Base-by-base conservation (phyloP, 1,284 basidiomycete species). In the Xerocomus minutiporus region DNA sequence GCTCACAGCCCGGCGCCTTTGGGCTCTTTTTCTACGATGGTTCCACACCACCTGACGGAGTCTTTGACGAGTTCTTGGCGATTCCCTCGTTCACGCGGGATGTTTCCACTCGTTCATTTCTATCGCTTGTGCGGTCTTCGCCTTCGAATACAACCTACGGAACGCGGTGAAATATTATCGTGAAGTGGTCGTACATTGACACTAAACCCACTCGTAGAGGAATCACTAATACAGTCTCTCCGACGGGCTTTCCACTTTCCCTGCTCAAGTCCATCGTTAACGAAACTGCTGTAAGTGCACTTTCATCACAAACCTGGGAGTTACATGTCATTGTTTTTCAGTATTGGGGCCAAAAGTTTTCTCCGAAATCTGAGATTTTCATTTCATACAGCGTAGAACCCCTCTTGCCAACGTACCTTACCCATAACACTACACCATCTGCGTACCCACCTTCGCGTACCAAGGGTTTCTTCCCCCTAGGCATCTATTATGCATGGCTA, bases 321-420 rank as follows among this genome's bases (percentile, higher is more conserved):
- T 25, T 25, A 25, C 25, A 25, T 25, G 6, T 25, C 25, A 6
- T 25, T 25, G 25, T 25, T 25, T 25, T 25, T 6, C 25, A 25
- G 25, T 25, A 25, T 25, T 25, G 25, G 25, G 25, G 25, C 25
- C 25, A 25, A 25, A 25, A 25, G 6, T 6, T 25, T 25, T 25
- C 25, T 25, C 25, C 25, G 25, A 25, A 25, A 25, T 25, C 25
- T 83, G 59, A 5, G 34, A 1, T 17, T n/a, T 5, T 41, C 5
- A 13, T 49, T 26, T 78, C 77, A 9, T 82, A 80, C 59, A 74
- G 73, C 54, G 70, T 82, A 53, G 81, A 85, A 57, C 78, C 79
- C 4, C 82, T 83, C 73, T 68, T 79, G 9, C 63, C 75, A 1
- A 60, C 60, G 25, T 57, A 79, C 56, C 74, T 78, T 59, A 62